Percentiles rank a stretch among this genome's conserved stretches.
phyloP scores from a whole-genome alignment of 1,139 yeast species.

The Saccharomyces hybrid region DNA sequence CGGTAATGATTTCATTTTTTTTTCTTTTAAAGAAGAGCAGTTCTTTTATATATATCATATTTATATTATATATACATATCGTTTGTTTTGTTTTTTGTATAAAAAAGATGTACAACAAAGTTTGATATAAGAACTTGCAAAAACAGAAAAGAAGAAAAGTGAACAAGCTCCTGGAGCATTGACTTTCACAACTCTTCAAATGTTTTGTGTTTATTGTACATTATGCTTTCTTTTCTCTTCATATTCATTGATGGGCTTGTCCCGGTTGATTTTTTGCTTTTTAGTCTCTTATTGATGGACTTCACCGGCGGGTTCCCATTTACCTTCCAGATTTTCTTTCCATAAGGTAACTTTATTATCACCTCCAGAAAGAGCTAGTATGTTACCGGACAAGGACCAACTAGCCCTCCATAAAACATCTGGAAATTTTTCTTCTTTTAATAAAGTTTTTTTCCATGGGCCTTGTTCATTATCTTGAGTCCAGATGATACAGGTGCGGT shows the following conservation, averaged over 20 bases:
- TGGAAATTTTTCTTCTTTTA: slow-evolving; percentile 78
- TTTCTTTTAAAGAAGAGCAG: background rate
- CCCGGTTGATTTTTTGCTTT: background rate
- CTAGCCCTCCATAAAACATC: slow-evolving; percentile 98
- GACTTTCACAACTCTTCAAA: background rate
- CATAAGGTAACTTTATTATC: slow-evolving; percentile 92
- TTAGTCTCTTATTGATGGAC: background rate
- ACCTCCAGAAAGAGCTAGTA: slow-evolving; percentile 92
- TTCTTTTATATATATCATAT: background rate
- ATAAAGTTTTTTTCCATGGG: slow-evolving; percentile 71
- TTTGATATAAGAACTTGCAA: background rate
- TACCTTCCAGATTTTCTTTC: slow-evolving; percentile 90
- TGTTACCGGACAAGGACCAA: slow-evolving; percentile 94
- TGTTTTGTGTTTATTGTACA: background rate
- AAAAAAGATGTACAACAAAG: background rate
- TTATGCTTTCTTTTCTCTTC: background rate
- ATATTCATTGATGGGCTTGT: background rate
- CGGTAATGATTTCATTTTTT: background rate
- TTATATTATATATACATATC: background rate
- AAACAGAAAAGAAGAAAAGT: background rate
- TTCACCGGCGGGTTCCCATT: slow-evolving; percentile 82
- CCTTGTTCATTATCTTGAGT: slow-evolving; percentile 61
- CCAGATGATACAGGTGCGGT: slow-evolving; percentile 91
- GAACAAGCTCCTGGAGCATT: background rate
- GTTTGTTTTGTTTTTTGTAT: background rate